phyloP scores from a whole-genome alignment of 768 basidiomycete genomes.

The Kwoniella dendrophila region DNA sequence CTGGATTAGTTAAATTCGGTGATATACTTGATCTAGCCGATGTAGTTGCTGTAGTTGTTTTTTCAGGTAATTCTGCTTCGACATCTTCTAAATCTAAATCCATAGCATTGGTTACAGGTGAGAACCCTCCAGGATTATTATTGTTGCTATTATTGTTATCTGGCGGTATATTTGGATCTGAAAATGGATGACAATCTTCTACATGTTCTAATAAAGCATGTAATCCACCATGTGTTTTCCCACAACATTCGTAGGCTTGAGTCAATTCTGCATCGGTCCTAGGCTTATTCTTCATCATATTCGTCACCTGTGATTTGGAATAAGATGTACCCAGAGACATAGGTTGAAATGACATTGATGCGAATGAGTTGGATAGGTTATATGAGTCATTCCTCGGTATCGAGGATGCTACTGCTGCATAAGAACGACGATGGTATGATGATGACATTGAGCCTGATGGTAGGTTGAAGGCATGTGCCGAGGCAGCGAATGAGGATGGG shows the following conservation, averaged over 20 bases:
- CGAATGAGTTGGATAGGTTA: conserved; percentile 42
- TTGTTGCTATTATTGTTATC: conserved; percentile 2
- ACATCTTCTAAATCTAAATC: conserved; percentile 46
- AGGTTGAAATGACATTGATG: conserved; percentile 45
- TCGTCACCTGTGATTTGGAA: conserved; percentile 40
- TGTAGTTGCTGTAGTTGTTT: conserved; percentile 12
- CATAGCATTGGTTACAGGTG: conserved; percentile 45
- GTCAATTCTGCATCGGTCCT: conserved; percentile 49
- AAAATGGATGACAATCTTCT: conserved; percentile 49
- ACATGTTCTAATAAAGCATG: conserved; percentile 55
- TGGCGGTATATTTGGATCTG: conserved; percentile 34
- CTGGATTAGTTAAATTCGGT: conserved; percentile 20
- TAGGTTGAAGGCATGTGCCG: conserved; percentile 41
- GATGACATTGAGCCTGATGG: conserved; percentile 40
- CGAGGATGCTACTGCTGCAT: conserved; percentile 41
- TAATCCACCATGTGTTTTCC: conserved; percentile 40
- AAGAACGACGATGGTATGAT: conserved; percentile 42
- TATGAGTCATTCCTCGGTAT: conserved; percentile 12
- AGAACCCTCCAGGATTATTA: conserved; percentile 29
- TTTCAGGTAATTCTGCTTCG: conserved; percentile 21
- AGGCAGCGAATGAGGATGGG: conserved; percentile 40
- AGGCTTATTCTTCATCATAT: conserved; percentile 31
- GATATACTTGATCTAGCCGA: conserved; percentile 32
- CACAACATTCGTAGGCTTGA: conserved; percentile 51
- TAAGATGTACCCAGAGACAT: conserved; percentile 43